Evolutionary conservation across 352 stramenopile species (phyloP).

Genomic region (Phytophthora meadii): DNA sequence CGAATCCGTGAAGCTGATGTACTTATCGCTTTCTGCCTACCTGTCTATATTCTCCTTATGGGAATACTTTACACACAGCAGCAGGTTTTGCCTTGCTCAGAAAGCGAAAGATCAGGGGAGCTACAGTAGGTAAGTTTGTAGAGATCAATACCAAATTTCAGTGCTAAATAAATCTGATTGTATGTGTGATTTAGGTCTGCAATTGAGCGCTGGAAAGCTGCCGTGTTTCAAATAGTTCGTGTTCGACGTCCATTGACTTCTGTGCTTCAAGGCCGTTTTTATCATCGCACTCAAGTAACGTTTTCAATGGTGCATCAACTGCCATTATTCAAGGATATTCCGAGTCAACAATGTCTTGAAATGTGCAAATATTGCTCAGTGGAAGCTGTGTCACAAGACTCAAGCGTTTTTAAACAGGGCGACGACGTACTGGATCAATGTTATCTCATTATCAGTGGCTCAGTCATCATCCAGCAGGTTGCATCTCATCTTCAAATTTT

Average conservation of each 20-base stretch:
- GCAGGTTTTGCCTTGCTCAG: background rate
- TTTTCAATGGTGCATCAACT: conserved; percentile 42
- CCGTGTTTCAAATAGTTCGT: conserved; percentile 50
- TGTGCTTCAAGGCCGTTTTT: conserved; percentile 31
- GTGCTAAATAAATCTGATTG: background rate
- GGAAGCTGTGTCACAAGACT: conserved; percentile 37
- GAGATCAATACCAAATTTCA: background rate
- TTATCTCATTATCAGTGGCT: conserved; percentile 50
- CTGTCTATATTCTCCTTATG: conserved; percentile 13
- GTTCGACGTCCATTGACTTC: conserved; percentile 41
- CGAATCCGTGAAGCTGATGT: conserved; percentile 26
- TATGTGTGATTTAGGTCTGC: conserved; percentile 2
- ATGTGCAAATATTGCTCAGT: conserved; percentile 46
- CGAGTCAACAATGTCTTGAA: conserved; percentile 19
- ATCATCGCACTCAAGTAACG: conserved; percentile 47
- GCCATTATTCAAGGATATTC: conserved; percentile 38
- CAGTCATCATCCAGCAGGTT: conserved; percentile 45
- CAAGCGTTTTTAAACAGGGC: conserved; percentile 39
- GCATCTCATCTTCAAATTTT: background rate
- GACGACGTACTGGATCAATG: conserved; percentile 36
- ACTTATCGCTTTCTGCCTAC: conserved; percentile 29
- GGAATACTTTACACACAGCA: background rate
- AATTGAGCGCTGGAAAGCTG: conserved; percentile 23
- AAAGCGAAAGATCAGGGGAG: background rate
- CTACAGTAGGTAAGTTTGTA: background rate